phyloP scores from a whole-genome alignment of 1,284 basidiomycete genomes.

The Leccinum variabile region DNA sequence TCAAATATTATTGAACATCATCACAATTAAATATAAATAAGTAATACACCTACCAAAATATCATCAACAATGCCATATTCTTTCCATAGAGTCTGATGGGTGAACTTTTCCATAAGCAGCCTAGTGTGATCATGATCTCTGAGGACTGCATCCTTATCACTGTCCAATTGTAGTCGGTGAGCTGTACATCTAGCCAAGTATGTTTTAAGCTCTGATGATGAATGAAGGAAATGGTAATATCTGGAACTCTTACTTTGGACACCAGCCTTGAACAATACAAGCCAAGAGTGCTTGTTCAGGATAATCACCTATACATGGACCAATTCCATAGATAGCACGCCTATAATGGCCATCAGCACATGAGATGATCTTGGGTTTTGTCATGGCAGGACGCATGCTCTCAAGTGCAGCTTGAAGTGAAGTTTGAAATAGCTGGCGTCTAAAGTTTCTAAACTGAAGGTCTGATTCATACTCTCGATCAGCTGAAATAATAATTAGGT shows the following conservation, averaged over 20 bases:
- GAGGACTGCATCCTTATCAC: not conserved
- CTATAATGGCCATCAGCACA: no score
- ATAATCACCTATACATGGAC: not conserved
- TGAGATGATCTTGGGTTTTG: no score
- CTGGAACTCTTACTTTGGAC: not conserved
- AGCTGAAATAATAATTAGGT: not conserved
- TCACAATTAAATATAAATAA: no score
- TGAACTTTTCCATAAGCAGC: not conserved
- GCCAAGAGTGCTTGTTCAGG: not conserved
- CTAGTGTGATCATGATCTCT: not conserved
- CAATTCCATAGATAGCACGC: not conserved
- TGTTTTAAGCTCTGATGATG: not conserved
- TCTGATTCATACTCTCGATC: not conserved
- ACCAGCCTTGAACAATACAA: not conserved
- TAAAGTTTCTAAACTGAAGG: no score
- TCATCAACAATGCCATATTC: not conserved
- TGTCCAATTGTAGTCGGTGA: not conserved
- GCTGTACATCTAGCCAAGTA: not conserved
- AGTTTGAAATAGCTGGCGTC: no score
- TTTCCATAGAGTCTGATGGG: not conserved
- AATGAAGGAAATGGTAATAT: not conserved
- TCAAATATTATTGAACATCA: not conserved
- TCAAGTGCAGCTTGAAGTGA: no score
- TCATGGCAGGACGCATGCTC: no score
- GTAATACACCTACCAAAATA: not conserved